Evolutionary conservation across 73 alveolate genomes (phyloP), one percentile per base, ranked within the genome.

Genomic region (Tetrahymena thermophila): DNA sequence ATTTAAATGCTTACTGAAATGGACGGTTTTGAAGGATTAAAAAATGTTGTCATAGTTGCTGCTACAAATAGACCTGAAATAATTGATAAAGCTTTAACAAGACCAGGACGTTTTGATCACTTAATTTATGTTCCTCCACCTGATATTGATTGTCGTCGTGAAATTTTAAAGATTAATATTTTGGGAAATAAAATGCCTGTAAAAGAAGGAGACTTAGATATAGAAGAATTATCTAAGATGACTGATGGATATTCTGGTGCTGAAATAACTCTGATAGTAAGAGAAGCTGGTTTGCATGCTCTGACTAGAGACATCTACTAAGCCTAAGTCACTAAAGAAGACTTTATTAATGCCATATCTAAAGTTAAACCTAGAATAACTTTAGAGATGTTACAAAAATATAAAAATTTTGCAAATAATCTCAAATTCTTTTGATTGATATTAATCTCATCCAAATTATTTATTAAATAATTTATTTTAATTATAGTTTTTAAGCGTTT

Each of bases 31-130:
- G 98, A 96, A 25, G 98, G 96, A 42, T 94, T 96, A 85, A 96
- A 98, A 28, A 97, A 96, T 93, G 97, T 98, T 17, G 94, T 98
- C 4, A 97, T 98, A 16, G 97, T 98, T 16, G 99, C 98, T 35
- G 99, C 99, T 1, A 98, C 99, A 31, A 98, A 98, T 96, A 85
- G 98, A 89, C 98, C 98, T n/a, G 97, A 94, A 31, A 96, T 96
- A 15, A 94, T 98, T 13, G 99, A 98, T 93, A 96, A 96, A 84
- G 99, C 99, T 17, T 96, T 98, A n/a, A 85, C 96, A 37, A 97
- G 99, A 98, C 99, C 99, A 25, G 99, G 99, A 37, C 95, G 99
- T 95, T 98, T 98, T 94, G 99, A 98, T 89, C 98, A 97, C 43
- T 96, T 96, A 94, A 97, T 98, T 34, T 97, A 97, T 85, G 97